Conservation (phyloP, 176 grass and related monocot genomes). For the Triticum dicoccoides region DNA sequence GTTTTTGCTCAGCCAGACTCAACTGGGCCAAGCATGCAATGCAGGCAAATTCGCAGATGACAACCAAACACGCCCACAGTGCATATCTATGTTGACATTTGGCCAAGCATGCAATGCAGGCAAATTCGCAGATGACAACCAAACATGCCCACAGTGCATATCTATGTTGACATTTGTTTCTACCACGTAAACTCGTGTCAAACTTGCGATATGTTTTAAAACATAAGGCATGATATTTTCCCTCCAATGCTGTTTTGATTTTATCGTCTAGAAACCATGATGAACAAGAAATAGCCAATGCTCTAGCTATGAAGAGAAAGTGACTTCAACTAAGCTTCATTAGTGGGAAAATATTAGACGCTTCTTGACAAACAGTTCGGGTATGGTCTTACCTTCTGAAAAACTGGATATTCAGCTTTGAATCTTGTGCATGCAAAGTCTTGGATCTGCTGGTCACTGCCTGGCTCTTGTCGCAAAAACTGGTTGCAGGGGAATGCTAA, state of each 20-base stretch:
- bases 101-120: too few relatives aligned
- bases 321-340: not conserved
- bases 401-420: constrained; percentile 93
- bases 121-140: too few relatives aligned
- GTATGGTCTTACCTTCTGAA: constrained; percentile 69
- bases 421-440: constrained; percentile 90
- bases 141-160: too few relatives aligned
- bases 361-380: not conserved
- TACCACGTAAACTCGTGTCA: not conserved
- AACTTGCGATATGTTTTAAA: not conserved
- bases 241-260: not conserved
- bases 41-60: too few relatives aligned
- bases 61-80: too few relatives aligned
- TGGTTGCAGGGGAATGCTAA: constrained; percentile 98
- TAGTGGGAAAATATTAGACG: not conserved
- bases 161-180: not conserved
- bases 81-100: too few relatives aligned
- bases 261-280: not conserved
- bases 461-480: constrained; percentile 83
- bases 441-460: constrained; percentile 56
- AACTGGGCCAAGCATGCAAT: too few relatives aligned
- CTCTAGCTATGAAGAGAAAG: not conserved
- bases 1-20: too few relatives aligned
- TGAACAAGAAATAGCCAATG: not conserved
- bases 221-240: not conserved